These are phyloP conservation scores for Pyrenochaeta sp. DNA, from an alignment of 2,329 filamentous ascomycete genomes.

Conservation along the genomic window DNA sequence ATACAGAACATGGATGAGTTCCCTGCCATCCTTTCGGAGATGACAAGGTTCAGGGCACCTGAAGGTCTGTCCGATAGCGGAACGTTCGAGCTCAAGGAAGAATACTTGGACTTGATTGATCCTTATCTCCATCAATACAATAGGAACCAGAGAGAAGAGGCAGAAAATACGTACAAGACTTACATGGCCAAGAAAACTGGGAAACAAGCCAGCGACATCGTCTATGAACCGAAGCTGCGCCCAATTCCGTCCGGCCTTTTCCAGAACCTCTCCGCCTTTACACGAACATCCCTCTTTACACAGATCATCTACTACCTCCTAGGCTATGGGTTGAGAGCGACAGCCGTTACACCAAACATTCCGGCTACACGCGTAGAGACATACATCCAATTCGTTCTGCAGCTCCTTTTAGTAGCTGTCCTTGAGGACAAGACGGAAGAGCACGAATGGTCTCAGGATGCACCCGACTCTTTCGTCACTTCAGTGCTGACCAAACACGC, in stretches of 20 bases:
- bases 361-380: slow-evolving; percentile 86
- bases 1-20: slow-evolving; percentile 91
- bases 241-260: slow-evolving; percentile 82
- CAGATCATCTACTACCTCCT: slow-evolving; percentile 91
- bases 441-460: slow-evolving; percentile 51
- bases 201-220: slow-evolving; percentile 80
- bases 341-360: slow-evolving; percentile 74
- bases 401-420: slow-evolving; percentile 85
- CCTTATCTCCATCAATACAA: slow-evolving; percentile 96
- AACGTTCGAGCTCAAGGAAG: slow-evolving; percentile 88
- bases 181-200: slow-evolving; percentile 89
- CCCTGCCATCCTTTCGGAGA: slow-evolving; percentile 81
- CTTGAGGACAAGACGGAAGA: slow-evolving; percentile 75
- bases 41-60: slow-evolving; percentile 87
- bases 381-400: slow-evolving; percentile 89
- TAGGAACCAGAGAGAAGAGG: slow-evolving; percentile 96
- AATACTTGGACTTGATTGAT: slow-evolving; percentile 88
- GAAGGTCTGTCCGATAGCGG: slow-evolving; percentile 93
- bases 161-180: slow-evolving; percentile 86
- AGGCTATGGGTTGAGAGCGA: slow-evolving; percentile 77
- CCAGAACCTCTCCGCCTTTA: slow-evolving; percentile 78
- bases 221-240: slow-evolving; percentile 87
- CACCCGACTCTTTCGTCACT: slow-evolving; percentile 72
- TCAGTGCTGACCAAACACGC: slow-evolving; percentile 73
- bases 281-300: slow-evolving; percentile 82